Evolutionary conservation across 140 eudicot genomes (phyloP), one percentile per base, ranked within the genome.

Genomic region (Erigeron philadelphicus): DNA sequence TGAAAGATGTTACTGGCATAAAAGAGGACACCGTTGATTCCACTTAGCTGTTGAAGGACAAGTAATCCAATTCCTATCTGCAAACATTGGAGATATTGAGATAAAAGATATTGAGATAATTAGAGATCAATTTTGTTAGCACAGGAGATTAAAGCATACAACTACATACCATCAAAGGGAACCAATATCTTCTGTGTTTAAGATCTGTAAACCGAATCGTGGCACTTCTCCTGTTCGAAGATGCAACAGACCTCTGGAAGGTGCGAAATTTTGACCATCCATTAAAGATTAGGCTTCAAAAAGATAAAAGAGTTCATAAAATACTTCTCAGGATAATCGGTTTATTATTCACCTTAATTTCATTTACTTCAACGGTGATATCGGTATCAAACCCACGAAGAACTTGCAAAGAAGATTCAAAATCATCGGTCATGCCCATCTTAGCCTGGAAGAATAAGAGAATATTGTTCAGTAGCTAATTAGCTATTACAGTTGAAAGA

Each of bases 371-470:
- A 79, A 81, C 46, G 13, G 97, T 72, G 68, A 90, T 90, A 68
- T 90, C 97, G 80, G 97, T 80, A 68, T 90, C 97, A 66, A 90
- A 90, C 21, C 97, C 97, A 41, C 96, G 96, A 49, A 90, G 97
- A 48, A 90, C 97, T 90, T 90, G 97, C 75, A 90, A 76, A 53
- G 97, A 90, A 23, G 90, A 78, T 84, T 90, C 97, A 77, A 90
- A 90, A 69, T 90, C 97, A 67, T 90, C 97, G n/a, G 88, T 88
- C 97, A 88, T 88, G 38, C 97, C 97, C 96, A 88, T 90, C 78
- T 90, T 90, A 8, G 97, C 97, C 97, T 90, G 75, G 7, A 56
- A 69, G 52, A 49, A 43, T 74, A 66, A 70, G 31, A 66, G 46
- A 35, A 48, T 62, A 38, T 62, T 70, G 52, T 35, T 53, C 44